Conservation (phyloP, 2,329 filamentous ascomycete species). For the Hypoxylon sp. region DNA sequence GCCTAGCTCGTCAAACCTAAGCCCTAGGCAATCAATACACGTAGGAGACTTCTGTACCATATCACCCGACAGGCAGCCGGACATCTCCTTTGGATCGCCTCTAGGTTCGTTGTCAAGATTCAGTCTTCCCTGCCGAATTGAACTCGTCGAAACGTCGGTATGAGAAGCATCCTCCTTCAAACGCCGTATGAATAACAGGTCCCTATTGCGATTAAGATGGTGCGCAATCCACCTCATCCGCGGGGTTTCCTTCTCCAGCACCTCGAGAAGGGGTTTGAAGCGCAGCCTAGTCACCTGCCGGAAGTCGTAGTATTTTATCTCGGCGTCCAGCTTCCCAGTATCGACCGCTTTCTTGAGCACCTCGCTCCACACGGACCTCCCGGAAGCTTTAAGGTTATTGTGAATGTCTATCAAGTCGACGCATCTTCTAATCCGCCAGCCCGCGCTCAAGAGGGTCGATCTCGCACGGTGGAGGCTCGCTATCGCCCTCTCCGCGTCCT, state of each 20-base stretch:
- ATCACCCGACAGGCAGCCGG: constrained; percentile 3
- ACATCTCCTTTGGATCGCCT: constrained; percentile 14
- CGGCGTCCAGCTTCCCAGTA: not conserved
- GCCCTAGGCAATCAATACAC: not conserved
- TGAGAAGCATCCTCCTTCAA: not conserved
- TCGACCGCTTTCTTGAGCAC: not conserved
- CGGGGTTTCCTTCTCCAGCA: constrained; percentile 15
- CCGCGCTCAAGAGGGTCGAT: not conserved
- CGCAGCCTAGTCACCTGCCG: not conserved
- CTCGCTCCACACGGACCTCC: not conserved
- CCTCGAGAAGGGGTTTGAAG: constrained; percentile 6
- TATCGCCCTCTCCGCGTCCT: not conserved
- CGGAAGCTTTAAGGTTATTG: not conserved
- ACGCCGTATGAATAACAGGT: constrained; percentile 4
- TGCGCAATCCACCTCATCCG: constrained; percentile 18
- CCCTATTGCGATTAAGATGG: constrained; percentile 3
- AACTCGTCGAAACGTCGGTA: not conserved
- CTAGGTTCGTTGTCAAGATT: not conserved
- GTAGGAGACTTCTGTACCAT: not conserved
- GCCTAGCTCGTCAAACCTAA: not conserved
- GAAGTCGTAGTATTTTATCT: constrained; percentile 4
- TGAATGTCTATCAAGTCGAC: constrained; percentile 11
- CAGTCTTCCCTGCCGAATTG: not conserved
- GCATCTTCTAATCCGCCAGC: constrained; percentile 15
- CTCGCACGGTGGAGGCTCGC: constrained; percentile 17